Evolutionary conservation across 2,329 filamentous ascomycete species (phyloP).

Genomic region (Sclerotinia subarctica): DNA sequence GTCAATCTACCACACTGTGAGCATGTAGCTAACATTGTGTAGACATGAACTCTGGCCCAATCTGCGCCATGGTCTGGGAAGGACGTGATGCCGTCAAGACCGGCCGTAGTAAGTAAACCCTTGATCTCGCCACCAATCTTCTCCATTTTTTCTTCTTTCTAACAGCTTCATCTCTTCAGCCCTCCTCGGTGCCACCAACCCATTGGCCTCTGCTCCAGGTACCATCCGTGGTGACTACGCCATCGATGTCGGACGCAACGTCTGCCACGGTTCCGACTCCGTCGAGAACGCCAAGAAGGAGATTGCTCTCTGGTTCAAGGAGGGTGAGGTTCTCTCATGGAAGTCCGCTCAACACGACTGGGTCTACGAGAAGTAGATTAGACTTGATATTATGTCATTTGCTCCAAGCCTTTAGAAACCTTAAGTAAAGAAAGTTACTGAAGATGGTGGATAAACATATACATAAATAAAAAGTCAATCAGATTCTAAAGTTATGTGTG

Average conservation of each 20-base stretch:
- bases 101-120: constrained; percentile 68
- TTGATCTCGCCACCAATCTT: not conserved
- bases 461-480: constrained; percentile 6
- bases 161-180: constrained; percentile 44
- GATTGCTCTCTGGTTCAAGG: constrained; percentile 97
- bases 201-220: constrained; percentile 85
- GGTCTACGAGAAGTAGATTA: constrained; percentile 84
- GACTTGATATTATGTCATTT: constrained; percentile 7
- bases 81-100: constrained; percentile 99
- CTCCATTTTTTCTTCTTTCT: not conserved
- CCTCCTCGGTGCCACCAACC: constrained; percentile 99
- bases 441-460: constrained; percentile 3
- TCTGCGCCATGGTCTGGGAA: constrained; percentile 99
- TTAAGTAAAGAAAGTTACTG: not conserved
- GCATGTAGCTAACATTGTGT: constrained; percentile 32
- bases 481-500: not conserved
- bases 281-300: constrained; percentile 99
- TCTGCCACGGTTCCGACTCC: constrained; percentile 98
- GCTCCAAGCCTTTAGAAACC: not conserved
- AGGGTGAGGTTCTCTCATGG: constrained; percentile 80
- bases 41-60: constrained; percentile 98
- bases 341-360: constrained; percentile 83
- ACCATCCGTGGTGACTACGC: constrained; percentile 94
- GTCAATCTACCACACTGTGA: constrained; percentile 20
- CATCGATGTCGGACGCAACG: constrained; percentile 91